Evolutionary conservation across 495 filamentous ascomycete species (phyloP).

Genomic region (Clohesyomyces aquaticus): DNA sequence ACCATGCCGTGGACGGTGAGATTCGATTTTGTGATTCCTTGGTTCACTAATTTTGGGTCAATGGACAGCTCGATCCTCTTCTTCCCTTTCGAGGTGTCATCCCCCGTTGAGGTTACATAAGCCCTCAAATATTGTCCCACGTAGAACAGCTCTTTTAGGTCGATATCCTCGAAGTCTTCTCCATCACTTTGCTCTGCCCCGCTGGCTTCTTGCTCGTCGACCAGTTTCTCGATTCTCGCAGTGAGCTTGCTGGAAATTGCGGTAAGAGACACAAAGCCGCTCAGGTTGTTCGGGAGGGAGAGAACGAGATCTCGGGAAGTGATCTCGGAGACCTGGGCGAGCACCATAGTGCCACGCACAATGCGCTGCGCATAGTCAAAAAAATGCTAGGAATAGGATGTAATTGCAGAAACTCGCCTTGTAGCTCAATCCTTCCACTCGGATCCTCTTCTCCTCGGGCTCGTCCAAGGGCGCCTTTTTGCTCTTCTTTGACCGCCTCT

Average conservation of each 20-base stretch:
- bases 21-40: conserved; percentile 68
- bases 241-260: conserved; percentile 77
- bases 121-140: conserved; percentile 89
- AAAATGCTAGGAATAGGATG: neutral
- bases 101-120: conserved; percentile 72
- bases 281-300: conserved; percentile 87
- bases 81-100: conserved; percentile 67
- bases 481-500: conserved; percentile 48
- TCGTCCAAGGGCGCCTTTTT: conserved; percentile 40
- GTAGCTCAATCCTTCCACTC: conserved; percentile 84
- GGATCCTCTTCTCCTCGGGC: conserved; percentile 63
- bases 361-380: conserved; percentile 67
- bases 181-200: conserved; percentile 60
- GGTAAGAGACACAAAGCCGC: conserved; percentile 88
- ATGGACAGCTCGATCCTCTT: conserved; percentile 83
- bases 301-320: conserved; percentile 75
- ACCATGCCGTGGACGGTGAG: conserved; percentile 72
- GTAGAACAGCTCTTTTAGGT: conserved; percentile 72
- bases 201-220: conserved; percentile 59
- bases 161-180: conserved; percentile 61
- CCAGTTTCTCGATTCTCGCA: conserved; percentile 65
- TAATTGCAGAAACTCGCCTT: conserved; percentile 63
- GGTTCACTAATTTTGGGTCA: conserved; percentile 74
- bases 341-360: conserved; percentile 77
- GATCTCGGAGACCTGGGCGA: conserved; percentile 84